Percentiles rank a stretch among this genome's conserved stretches.
Evolutionary conservation across 1,284 basidiomycete genomes (phyloP).

Genomic region (Moniliophthora roreri): DNA sequence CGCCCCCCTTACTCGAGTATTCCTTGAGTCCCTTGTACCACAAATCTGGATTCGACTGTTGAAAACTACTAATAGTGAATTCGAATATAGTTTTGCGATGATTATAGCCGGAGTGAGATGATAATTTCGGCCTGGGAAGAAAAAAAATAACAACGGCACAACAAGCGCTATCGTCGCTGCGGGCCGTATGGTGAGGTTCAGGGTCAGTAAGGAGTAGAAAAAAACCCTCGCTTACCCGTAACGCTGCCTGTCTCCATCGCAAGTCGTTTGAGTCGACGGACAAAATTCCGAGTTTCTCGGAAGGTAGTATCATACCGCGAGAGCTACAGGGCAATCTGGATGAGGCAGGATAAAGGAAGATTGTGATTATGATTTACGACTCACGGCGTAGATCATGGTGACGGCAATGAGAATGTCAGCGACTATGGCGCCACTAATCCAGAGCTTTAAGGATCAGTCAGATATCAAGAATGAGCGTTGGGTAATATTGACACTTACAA

Average conservation of each 20-base stretch:
- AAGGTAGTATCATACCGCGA: not conserved
- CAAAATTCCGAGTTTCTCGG: not conserved
- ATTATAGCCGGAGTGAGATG: not conserved
- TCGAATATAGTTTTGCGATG: not conserved
- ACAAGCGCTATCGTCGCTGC: not conserved
- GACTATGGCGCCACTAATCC: not conserved
- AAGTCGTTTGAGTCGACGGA: not conserved
- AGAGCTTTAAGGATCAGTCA: no score
- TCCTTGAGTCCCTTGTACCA: no score
- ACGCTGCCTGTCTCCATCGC: not conserved
- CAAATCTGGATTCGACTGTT: not conserved
- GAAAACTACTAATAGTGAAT: not conserved
- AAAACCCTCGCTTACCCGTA: not conserved
- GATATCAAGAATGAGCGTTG: no score
- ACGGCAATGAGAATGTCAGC: no score
- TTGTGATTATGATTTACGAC: no score
- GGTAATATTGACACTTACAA: no score
- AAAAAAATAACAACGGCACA: not conserved
- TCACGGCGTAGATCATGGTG: no score
- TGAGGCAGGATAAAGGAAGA: not conserved
- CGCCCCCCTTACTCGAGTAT: no score
- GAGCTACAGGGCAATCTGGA: not conserved
- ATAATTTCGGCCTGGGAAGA: not conserved
- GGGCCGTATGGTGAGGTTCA: not conserved
- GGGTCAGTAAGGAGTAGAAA: not conserved